Percentiles rank a stretch among this genome's conserved stretches.
These are phyloP conservation scores for Fagopyrum tataricum DNA, from an alignment of 148 eudicot species.

Conservation along the genomic window DNA sequence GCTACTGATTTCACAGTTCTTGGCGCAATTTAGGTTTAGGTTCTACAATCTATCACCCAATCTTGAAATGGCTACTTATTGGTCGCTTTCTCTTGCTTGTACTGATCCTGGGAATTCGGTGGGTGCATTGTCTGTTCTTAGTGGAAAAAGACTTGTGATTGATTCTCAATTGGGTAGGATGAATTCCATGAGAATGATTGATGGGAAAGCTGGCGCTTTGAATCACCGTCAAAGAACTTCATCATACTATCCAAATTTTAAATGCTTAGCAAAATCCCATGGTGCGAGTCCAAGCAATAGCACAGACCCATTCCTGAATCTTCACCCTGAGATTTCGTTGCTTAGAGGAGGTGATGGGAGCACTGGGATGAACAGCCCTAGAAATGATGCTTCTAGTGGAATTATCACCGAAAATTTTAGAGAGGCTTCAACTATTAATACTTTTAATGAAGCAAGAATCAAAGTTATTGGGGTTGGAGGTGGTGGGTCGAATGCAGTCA, in stretches of 20 bases:
- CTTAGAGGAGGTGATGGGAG: conserved; percentile 76
- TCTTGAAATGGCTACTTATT: conserved; percentile 43
- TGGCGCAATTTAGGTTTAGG: not conserved
- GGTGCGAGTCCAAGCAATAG: conserved; percentile 39
- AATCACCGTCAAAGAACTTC: conserved; percentile 21
- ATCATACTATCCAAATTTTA: conserved; percentile 31
- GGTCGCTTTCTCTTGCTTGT: conserved; percentile 40
- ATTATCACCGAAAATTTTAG: conserved; percentile 45
- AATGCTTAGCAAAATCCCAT: conserved; percentile 54
- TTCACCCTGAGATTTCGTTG: conserved; percentile 81
- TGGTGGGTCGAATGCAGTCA: conserved; percentile 97
- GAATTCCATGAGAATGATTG: conserved; percentile 31
- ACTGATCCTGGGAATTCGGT: conserved; percentile 39
- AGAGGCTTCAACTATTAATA: conserved; percentile 33
- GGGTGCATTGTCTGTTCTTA: conserved; percentile 47
- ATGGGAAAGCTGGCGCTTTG: conserved; percentile 34
- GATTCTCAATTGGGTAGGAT: conserved; percentile 24
- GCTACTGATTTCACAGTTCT: not conserved
- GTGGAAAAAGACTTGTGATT: conserved; percentile 30
- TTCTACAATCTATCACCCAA: not conserved
- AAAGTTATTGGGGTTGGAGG: conserved; percentile 99
- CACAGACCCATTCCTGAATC: conserved; percentile 72
- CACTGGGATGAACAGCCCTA: conserved; percentile 29
- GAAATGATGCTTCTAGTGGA: conserved; percentile 47
- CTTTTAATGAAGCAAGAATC: conserved; percentile 72